Evolutionary conservation across 139 green algal species (phyloP).

Genomic region (Chlamydomonas asymmetrica): DNA sequence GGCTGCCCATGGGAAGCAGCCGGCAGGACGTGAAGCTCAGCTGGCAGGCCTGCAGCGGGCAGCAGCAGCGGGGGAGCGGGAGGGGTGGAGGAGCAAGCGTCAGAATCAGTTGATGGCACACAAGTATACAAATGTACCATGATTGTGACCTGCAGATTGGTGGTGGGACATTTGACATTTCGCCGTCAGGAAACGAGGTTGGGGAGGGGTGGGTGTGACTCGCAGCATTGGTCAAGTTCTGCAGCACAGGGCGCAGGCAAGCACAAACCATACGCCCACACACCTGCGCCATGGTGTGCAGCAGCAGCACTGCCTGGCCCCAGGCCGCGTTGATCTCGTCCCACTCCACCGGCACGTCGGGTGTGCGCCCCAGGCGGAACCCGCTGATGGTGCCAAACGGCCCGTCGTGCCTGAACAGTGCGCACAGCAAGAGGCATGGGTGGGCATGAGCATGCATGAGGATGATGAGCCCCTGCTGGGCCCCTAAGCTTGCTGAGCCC

Average conservation of each 20-base stretch:
- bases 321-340: constrained; percentile 97
- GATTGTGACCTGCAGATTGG: too few species aligned
- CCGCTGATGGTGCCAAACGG: constrained; percentile 88
- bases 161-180: too few species aligned
- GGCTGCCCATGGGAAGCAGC: constrained; percentile 87
- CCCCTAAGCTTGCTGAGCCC: too few species aligned
- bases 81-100: neutral
- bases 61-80: neutral
- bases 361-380: constrained; percentile 84
- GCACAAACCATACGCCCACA: neutral
- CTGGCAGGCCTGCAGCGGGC: constrained; percentile 47
- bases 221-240: too few species aligned
- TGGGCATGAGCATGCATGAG: neutral
- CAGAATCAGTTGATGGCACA: too few species aligned
- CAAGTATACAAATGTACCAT: too few species aligned
- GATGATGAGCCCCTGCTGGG: too few species aligned
- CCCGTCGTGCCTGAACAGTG: constrained; percentile 79
- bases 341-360: constrained; percentile 83
- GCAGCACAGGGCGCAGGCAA: too few species aligned
- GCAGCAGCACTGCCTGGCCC: constrained; percentile 90
- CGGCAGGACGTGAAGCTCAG: constrained; percentile 53
- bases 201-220: too few species aligned
- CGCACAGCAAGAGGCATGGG: neutral
- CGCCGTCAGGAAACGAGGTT: too few species aligned
- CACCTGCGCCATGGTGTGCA: constrained; percentile 89